Conservation (phyloP, 2,329 filamentous ascomycete species). For the Monilinia fructicola region DNA sequence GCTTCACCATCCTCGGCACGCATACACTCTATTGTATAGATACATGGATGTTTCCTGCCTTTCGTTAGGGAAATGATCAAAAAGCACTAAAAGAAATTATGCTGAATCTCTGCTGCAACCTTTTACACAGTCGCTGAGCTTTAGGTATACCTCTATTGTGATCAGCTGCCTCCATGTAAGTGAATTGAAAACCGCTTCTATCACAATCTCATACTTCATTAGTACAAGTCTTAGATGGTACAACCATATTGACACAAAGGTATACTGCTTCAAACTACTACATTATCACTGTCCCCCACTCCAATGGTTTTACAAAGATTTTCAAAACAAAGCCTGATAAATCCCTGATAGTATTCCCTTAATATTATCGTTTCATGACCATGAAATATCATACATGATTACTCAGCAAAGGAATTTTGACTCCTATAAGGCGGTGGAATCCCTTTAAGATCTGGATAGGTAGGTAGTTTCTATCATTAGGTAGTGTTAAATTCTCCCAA, state of each 20-base stretch:
- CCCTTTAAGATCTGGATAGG: neutral
- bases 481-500: neutral
- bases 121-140: too few species aligned
- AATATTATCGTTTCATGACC: neutral
- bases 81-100: too few species aligned
- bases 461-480: accelerated
- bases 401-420: too few species aligned
- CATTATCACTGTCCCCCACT: neutral
- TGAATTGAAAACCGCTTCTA: neutral
- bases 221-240: neutral
- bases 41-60: too few species aligned
- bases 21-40: too few species aligned
- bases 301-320: neutral
- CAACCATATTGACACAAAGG: neutral
- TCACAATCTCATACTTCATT: neutral
- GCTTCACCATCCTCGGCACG: too few species aligned
- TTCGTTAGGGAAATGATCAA: too few species aligned
- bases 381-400: neutral
- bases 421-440: neutral
- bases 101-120: too few species aligned
- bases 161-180: neutral
- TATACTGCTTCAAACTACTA: neutral
- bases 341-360: neutral
- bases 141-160: too few species aligned
- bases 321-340: neutral